Base-by-base conservation (phyloP, 2,329 filamentous ascomycete genomes). In the Fusarium euwallaceae region DNA sequence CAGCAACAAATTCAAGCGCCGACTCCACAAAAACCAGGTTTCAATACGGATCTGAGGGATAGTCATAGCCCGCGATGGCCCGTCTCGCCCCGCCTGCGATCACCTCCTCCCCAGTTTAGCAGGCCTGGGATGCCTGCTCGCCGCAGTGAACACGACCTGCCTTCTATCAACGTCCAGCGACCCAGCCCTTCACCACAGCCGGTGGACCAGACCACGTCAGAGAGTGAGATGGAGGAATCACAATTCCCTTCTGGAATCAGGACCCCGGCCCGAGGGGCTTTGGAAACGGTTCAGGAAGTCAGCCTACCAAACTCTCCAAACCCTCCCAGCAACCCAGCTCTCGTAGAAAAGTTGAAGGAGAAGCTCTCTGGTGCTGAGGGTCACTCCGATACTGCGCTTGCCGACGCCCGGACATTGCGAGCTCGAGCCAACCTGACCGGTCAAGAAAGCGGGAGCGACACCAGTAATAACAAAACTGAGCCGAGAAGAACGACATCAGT, bases 231-330 rank as follows among this genome's bases (percentile, higher is more conserved):
- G 65, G 89, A 91, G 74, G 89, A 91, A 43, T 73, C 80, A 12
- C 82, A 85, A 43, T 76, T 78, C 53, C 83, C 83, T 53, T 84
- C 89, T 22, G 90, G 90, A 60, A 85, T 90, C 84, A 86, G 88
- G 80, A 90, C 91, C 20, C 90, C 91, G 24, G 88, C 87, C 37
- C 86, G 88, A 62, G 91, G 92, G 59, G 90, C 90, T 58, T 85
- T 98, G 67, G 96, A 97, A 84, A 98, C 97, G 0, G 96, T 98
- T 17, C 93, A 98, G 81, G 96, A 98, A 86, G 92, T 93, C 64
- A 97, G 94, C 84, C 90, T 94, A 70, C 91, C 93, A 51, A 92
- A 91, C 60, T 94, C 93, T 1, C 93, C 94, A 79, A 86, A 83
- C 77, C 84, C 84, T 60, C 81, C 80, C 36, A 78, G 84, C 70